These are phyloP conservation scores for Diddensiella transvaalensis DNA, from an alignment of 805 yeast genomes.

Conservation along the genomic window DNA sequence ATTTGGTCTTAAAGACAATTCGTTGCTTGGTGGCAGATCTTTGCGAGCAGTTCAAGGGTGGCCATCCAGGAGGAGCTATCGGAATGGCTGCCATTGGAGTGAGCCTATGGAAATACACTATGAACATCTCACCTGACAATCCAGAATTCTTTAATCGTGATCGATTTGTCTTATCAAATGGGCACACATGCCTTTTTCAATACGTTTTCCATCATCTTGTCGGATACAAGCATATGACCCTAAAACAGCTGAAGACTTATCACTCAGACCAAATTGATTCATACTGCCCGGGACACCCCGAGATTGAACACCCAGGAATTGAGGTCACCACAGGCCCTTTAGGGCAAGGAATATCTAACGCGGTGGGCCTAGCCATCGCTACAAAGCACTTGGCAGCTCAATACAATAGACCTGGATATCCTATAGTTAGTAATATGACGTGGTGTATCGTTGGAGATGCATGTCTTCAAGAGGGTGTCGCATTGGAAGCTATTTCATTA, in stretches of 20 bases:
- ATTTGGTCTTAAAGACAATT: too few species aligned
- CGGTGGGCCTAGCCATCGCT: constrained; percentile 41
- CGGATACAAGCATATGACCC: constrained; percentile 65
- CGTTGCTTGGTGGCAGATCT: too few species aligned
- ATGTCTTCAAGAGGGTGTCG: constrained; percentile 40
- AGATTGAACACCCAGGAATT: constrained; percentile 34
- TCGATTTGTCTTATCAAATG: constrained; percentile 88
- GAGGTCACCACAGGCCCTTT: constrained; percentile 41
- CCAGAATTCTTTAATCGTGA: constrained; percentile 92
- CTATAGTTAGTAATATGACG: constrained; percentile 31
- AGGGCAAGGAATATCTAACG: constrained; percentile 40
- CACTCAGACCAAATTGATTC: constrained; percentile 25
- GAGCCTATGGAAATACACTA: too few species aligned
- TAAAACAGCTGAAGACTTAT: constrained; percentile 75
- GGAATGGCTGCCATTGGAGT: too few species aligned
- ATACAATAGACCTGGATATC: constrained; percentile 34
- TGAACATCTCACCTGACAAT: too few species aligned
- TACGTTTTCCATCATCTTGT: constrained; percentile 78
- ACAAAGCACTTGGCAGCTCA: constrained; percentile 35
- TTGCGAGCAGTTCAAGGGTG: too few species aligned
- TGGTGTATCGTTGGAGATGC: constrained; percentile 40
- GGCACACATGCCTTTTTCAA: constrained; percentile 88
- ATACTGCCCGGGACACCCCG: constrained; percentile 33
- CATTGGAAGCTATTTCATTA: constrained; percentile 37
- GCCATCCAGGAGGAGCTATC: too few species aligned